Base-by-base conservation (phyloP, 208 protist genomes). In the Giardia duodenalis region DNA sequence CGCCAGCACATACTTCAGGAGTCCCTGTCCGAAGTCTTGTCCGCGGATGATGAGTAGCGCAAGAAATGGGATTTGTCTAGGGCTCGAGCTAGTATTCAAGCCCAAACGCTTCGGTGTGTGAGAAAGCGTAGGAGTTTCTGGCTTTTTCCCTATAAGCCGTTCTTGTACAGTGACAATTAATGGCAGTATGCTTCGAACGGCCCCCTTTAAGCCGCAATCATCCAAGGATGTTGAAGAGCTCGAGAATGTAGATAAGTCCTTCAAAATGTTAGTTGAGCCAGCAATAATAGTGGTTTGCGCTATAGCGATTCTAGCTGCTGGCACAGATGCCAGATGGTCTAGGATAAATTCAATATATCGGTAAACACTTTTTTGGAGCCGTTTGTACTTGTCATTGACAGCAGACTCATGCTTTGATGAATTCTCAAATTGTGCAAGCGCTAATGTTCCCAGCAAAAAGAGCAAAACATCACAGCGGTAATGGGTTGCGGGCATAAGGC, bases 1-100 rank as follows among this genome's bases (percentile, higher is more conserved):
- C 30, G 57, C 57, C 57, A 39, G 57, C 19, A 30, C 30, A 30
- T 76, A 76, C 30, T 30, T 76, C 10, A 76, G 30, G n/a, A n/a
- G n/a, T n/a, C n/a, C n/a, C 30, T 10, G 57, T 10, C 57, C 57
- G 10, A 30, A 10, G 30, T 39, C 57, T 30, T 10, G 57, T 76
- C 57, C 57, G 10, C 30, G 19, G 10, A 10, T 10, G 10, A 76
- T 10, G 30, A 76, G 57, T 10, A 76, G 30, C 57, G 57, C 10
- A 76, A 76, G 57, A 76, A 76, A 76, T 39, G 57, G 57, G 57
- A 76, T 76, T n/a, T n/a, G n/a, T n/a, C n/a, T n/a, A n/a, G n/a
- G n/a, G n/a, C n/a, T n/a, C n/a, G n/a, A n/a, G n/a, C n/a, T n/a
- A n/a, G n/a, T n/a, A n/a, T n/a, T n/a, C n/a, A n/a, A n/a, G n/a